These are phyloP conservation scores for Gamsiella multidivaricata DNA, from an alignment of 192 early-diverging fungal genomes.

Conservation along the genomic window DNA sequence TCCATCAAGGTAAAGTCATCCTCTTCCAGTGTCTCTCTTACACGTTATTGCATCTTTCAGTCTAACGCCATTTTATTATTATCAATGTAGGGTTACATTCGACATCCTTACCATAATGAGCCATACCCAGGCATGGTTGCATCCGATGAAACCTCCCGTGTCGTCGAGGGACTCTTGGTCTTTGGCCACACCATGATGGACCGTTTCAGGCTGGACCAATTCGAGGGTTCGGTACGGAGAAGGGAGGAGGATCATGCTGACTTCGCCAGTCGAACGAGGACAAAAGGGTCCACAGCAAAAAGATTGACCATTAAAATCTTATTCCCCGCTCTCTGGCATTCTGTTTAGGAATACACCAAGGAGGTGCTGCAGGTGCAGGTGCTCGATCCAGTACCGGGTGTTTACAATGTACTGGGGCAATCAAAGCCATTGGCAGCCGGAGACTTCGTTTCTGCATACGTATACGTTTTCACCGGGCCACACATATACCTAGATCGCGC, in stretches of 20 bases:
- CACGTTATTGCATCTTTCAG: background rate
- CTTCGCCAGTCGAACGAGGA: no score
- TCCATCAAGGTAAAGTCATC: conserved; percentile 18
- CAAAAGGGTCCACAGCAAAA: no score
- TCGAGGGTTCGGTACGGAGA: conserved; percentile 41
- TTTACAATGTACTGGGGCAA: conserved; percentile 8
- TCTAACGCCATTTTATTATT: background rate
- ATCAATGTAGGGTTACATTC: conserved; percentile 26
- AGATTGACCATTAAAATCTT: background rate
- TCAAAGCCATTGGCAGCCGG: conserved; percentile 12
- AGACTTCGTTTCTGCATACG: conserved; percentile 27
- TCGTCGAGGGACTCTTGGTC: conserved; percentile 40
- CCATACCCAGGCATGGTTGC: conserved; percentile 52
- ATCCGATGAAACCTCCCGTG: conserved; percentile 13
- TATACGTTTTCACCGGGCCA: conserved; percentile 43
- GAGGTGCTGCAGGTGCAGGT: conserved; percentile 26
- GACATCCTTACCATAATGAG: conserved; percentile 40
- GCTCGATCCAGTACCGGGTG: conserved; percentile 18
- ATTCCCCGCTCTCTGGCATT: background rate
- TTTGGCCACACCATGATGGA: conserved; percentile 45
- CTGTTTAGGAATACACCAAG: conserved; percentile 36
- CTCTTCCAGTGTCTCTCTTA: background rate
- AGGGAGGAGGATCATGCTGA: no score
- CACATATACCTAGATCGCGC: conserved; percentile 15
- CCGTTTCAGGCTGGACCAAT: conserved; percentile 35